A percentile compares a stretch with the other conserved stretches of the same genome.
These are phyloP conservation scores for Diplocarpon mali DNA, from an alignment of 2,329 filamentous ascomycete species.

Conservation along the genomic window DNA sequence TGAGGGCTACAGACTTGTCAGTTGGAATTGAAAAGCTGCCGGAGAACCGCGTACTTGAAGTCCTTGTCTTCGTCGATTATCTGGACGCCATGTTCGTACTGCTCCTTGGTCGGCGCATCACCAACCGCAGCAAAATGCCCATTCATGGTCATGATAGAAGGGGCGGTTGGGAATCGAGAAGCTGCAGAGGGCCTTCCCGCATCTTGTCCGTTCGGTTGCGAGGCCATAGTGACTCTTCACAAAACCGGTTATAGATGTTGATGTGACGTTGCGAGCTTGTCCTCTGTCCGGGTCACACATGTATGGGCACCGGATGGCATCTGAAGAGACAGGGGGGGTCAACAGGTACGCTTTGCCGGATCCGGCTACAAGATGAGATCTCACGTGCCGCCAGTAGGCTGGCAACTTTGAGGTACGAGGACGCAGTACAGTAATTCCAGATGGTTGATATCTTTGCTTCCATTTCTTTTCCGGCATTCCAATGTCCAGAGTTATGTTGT, in stretches of 20 bases:
- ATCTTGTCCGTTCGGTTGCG: constrained; percentile 18
- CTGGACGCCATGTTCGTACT: constrained; percentile 90
- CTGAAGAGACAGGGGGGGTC: no score
- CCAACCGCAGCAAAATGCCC: constrained; percentile 70
- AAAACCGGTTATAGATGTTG: constrained; percentile 2
- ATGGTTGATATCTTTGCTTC: no score
- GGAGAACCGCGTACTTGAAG: constrained; percentile 64
- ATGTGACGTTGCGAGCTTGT: constrained; percentile 12
- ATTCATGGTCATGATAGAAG: constrained; percentile 47
- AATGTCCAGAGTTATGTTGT: no score
- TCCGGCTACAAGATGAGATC: no score
- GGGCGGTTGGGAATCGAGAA: constrained; percentile 25
- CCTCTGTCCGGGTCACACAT: no score
- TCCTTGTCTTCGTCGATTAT: constrained; percentile 93
- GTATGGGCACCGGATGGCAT: no score
- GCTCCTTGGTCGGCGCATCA: constrained; percentile 48
- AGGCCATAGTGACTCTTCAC: constrained; percentile 15
- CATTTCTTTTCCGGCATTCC: no score
- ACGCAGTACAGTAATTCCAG: no score
- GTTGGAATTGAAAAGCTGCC: constrained; percentile 4
- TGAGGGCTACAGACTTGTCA: constrained; percentile 44
- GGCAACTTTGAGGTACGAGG: no score
- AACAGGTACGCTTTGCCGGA: not conserved
- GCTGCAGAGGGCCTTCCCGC: constrained; percentile 21
- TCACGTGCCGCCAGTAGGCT: no score